phyloP scores from a whole-genome alignment of 2,329 filamentous ascomycete species.

The Calonectria honghensis region DNA sequence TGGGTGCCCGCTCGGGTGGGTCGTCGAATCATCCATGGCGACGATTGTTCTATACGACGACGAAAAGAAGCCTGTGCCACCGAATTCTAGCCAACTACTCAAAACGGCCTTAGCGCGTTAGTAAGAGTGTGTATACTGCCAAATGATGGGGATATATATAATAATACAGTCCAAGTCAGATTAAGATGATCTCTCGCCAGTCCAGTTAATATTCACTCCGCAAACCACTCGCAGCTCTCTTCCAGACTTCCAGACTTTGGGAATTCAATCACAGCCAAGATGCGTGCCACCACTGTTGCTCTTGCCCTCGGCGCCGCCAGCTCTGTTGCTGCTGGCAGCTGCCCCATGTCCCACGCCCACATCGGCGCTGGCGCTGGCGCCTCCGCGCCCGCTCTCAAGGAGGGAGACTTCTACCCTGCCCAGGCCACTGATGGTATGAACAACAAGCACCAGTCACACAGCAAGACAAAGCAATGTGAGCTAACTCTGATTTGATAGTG shows the following conservation, averaged over 20 bases:
- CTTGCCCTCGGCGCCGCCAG: constrained; percentile 10
- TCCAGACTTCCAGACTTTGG: neutral
- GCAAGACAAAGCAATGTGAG: neutral
- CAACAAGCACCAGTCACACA: neutral
- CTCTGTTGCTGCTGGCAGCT: neutral
- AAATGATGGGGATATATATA: neutral
- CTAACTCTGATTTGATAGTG: constrained; percentile 19
- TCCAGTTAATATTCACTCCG: neutral
- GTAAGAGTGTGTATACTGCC: neutral
- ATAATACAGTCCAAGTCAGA: neutral
- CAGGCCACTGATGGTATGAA: neutral
- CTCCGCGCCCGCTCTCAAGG: neutral
- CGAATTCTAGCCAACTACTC: neutral
- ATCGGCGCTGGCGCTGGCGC: neutral
- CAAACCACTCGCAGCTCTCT: neutral
- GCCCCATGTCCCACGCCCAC: neutral
- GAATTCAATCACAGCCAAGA: constrained; percentile 1
- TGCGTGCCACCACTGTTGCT: neutral
- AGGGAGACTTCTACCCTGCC: constrained; percentile 6
- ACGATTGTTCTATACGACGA: neutral
- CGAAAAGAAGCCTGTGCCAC: constrained; percentile 1
- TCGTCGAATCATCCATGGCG: neutral
- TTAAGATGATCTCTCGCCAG: neutral
- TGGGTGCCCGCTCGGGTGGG: neutral
- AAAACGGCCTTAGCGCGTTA: constrained; percentile 2